phyloP scores from a whole-genome alignment of 306 rosid species.

The Fragaria nilgerrensis region DNA sequence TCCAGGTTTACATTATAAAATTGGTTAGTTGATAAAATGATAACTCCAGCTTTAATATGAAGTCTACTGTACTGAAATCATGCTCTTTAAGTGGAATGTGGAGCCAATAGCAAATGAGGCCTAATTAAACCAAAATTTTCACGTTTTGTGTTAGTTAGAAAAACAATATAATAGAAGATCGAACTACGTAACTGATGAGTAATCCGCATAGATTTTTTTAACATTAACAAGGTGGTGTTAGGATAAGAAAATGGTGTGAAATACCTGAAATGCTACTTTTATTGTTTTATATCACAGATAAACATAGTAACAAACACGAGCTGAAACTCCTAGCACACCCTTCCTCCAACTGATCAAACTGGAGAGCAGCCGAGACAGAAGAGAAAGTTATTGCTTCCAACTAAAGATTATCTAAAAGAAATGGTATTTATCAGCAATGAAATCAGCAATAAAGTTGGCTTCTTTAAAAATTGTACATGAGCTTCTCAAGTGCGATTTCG shows the following conservation, averaged over 20 bases:
- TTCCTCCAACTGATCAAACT: neutral
- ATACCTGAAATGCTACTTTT: no score
- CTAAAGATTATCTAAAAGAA: neutral
- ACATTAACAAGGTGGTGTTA: neutral
- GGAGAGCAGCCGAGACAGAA: neutral
- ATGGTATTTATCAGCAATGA: no score
- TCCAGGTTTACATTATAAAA: conserved; percentile 1
- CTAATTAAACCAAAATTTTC: neutral
- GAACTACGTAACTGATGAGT: neutral
- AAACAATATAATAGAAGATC: neutral
- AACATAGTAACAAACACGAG: neutral
- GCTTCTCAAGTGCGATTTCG: no score
- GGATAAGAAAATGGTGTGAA: neutral
- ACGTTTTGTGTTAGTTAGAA: neutral
- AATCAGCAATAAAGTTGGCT: neutral
- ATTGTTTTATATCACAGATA: neutral
- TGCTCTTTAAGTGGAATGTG: neutral
- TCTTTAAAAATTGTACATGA: neutral
- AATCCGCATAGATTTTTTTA: neutral
- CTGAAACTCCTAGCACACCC: neutral
- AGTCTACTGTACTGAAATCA: neutral
- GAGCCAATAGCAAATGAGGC: neutral
- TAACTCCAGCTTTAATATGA: neutral
- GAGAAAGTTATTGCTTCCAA: neutral
- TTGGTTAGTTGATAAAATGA: neutral